Evolutionary conservation across 108 stramenopile species (phyloP).

Genomic region (Cyclostephanos invisitatus): DNA sequence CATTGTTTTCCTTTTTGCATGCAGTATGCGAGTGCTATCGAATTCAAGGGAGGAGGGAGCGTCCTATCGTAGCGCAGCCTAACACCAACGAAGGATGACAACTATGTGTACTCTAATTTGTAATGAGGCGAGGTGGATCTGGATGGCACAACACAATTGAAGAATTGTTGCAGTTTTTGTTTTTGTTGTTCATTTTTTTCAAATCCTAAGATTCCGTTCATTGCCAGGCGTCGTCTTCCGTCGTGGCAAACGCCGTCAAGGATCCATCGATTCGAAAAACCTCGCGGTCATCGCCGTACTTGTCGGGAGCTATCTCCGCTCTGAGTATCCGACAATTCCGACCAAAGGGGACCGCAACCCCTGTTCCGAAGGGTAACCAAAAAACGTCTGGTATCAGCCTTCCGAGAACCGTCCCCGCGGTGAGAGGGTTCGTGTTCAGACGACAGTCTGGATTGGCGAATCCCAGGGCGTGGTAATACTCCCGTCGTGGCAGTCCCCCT

Average conservation of each 20-base stretch:
- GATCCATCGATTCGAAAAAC: conserved; percentile 21
- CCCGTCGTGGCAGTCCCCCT: not conserved
- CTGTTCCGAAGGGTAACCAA: conserved; percentile 12
- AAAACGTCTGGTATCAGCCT: conserved; percentile 10
- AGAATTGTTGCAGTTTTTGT: too few species aligned
- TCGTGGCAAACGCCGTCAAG: not conserved
- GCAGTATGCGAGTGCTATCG: too few species aligned
- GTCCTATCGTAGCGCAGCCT: too few species aligned
- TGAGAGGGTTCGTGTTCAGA: conserved; percentile 6
- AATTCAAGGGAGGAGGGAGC: too few species aligned
- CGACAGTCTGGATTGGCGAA: conserved; percentile 12
- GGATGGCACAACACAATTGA: too few species aligned
- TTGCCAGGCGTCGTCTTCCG: not conserved
- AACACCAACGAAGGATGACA: too few species aligned
- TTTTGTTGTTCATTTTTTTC: not conserved
- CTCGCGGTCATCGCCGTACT: not conserved
- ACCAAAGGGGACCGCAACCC: conserved; percentile 11
- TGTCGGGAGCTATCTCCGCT: not conserved
- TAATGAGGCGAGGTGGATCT: too few species aligned
- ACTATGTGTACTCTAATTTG: too few species aligned
- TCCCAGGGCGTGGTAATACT: conserved; percentile 2
- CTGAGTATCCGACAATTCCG: not conserved
- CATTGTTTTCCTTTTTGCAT: not conserved
- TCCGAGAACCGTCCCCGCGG: not conserved
- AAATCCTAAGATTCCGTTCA: not conserved